These are phyloP conservation scores for Piper betle DNA, from an alignment of 164 flowering plant genomes.

Conservation along the genomic window DNA sequence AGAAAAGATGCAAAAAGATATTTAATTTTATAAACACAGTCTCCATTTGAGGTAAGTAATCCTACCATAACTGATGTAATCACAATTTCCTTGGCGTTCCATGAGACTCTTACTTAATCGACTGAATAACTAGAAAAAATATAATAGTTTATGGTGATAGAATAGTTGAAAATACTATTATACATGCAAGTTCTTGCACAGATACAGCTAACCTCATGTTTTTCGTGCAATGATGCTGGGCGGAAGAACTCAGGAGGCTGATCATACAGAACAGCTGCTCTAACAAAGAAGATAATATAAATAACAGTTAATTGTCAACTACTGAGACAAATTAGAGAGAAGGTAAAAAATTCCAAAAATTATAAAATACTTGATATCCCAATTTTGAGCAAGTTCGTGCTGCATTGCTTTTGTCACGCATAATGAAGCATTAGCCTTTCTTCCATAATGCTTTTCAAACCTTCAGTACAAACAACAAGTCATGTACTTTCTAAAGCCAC, in stretches of 20 bases:
- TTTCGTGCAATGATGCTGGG: conserved; percentile 64
- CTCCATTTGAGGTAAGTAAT: neutral
- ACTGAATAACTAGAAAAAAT: conserved; percentile 53
- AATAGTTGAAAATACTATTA: too few relatives aligned
- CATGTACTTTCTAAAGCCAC: too few relatives aligned
- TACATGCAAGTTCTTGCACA: neutral
- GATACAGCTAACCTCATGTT: conserved; percentile 48
- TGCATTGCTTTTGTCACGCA: conserved; percentile 98
- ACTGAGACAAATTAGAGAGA: conserved; percentile 55
- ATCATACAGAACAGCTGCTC: conserved; percentile 91
- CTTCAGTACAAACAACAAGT: conserved; percentile 74
- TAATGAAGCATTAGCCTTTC: conserved; percentile 71
- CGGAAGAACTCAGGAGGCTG: conserved; percentile 94
- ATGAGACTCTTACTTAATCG: conserved; percentile 39
- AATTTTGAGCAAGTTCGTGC: conserved; percentile 85
- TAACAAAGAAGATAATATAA: conserved; percentile 7
- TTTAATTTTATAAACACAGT: neutral
- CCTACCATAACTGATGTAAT: conserved; percentile 63
- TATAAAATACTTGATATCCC: conserved; percentile 89
- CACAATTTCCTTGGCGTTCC: conserved; percentile 32
- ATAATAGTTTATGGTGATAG: too few relatives aligned
- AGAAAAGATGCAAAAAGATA: neutral
- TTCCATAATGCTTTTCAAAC: conserved; percentile 79
- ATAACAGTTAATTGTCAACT: neutral
- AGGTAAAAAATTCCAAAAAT: conserved; percentile 66